Percentiles rank a stretch among this genome's conserved stretches.
These are phyloP conservation scores for Solanum hybrid DNA, from an alignment of 305 asterid genomes.

Conservation along the genomic window DNA sequence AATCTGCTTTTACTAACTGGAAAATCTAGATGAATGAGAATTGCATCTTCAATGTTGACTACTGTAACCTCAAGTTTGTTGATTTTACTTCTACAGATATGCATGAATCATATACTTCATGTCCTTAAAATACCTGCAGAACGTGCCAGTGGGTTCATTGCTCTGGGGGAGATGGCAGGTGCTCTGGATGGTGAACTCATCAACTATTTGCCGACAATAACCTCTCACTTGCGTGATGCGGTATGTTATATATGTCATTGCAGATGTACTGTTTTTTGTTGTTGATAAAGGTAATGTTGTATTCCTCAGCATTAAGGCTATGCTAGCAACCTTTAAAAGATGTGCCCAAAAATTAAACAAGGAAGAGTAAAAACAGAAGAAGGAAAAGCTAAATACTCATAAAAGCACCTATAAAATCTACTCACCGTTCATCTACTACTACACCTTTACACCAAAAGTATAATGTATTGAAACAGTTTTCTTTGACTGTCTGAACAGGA, in stretches of 20 bases:
- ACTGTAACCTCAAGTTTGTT: slow-evolving; percentile 7
- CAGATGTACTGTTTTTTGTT: background rate
- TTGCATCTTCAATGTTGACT: slow-evolving; percentile 13
- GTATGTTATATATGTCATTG: slow-evolving; percentile 35
- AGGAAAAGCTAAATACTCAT: background rate
- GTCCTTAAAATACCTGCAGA: slow-evolving; percentile 95
- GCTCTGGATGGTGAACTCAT: slow-evolving; percentile 97
- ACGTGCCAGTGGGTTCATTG: slow-evolving; percentile 94
- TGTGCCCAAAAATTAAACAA: background rate
- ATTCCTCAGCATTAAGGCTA: background rate
- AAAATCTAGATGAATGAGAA: background rate
- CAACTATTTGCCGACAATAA: slow-evolving; percentile 97
- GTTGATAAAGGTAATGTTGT: background rate
- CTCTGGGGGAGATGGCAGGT: slow-evolving; percentile 99
- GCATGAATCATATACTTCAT: slow-evolving; percentile 98
- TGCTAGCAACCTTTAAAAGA: background rate
- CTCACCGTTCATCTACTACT: background rate
- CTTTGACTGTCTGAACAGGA: background rate
- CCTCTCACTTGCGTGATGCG: slow-evolving; percentile 93
- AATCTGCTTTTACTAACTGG: slow-evolving; percentile 7
- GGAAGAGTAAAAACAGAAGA: background rate
- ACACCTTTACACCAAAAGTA: background rate
- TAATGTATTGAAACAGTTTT: background rate
- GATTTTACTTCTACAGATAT: slow-evolving; percentile 50
- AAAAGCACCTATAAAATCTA: background rate